Evolutionary conservation across 768 basidiomycete genomes (phyloP), one percentile per base, ranked within the genome.

Genomic region (Suillus sp.): DNA sequence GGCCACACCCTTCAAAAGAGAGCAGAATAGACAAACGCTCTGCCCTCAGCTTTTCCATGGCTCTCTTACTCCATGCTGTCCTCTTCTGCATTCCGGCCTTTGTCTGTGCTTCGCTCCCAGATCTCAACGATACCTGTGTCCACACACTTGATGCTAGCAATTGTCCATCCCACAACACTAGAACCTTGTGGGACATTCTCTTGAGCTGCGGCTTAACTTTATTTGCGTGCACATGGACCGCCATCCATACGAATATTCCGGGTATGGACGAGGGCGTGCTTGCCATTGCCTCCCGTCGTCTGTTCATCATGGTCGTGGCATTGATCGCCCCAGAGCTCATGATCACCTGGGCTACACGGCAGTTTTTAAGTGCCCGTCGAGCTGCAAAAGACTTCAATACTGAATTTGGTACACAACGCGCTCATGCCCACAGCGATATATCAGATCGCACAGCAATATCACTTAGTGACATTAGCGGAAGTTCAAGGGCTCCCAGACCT

Each of bases 281-380:
- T 4, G 34, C 40, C 1, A 22, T 48, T 43, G 25, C 57, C 30
- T 8, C 14, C 6, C 43, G 43, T 27, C 61, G 63, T 25, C 27
- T 71, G 7, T 5, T 30, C 18, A 56, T 68, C 4, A 70, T 71
- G 48, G 13, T 65, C 13, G 1, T 67, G 0, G 72, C 65, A 11
- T 32, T 72, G 13, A 18, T 74, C 20, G 66, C 70, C 22, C 71
- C 72, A 1, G 72, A 72, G 34, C 34, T 74, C 4, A 65, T 72
- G 2, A 61, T 68, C 20, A 32, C 64, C 18, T 72, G 67, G 65
- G 68, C 70, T 3, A 38, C 61, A 3, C 27, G 65, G 27, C 68
- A 75, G 57, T 70, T 68, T 64, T 11, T 67, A 11, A 50, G 63
- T 14, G 63, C 71, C 1, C 58, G 60, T 42, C 1, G 32, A 2